Evolutionary conservation across 139 green algal genomes (phyloP), one percentile per base, ranked within the genome.

Genomic region (Chlamydomonas eustigma): DNA sequence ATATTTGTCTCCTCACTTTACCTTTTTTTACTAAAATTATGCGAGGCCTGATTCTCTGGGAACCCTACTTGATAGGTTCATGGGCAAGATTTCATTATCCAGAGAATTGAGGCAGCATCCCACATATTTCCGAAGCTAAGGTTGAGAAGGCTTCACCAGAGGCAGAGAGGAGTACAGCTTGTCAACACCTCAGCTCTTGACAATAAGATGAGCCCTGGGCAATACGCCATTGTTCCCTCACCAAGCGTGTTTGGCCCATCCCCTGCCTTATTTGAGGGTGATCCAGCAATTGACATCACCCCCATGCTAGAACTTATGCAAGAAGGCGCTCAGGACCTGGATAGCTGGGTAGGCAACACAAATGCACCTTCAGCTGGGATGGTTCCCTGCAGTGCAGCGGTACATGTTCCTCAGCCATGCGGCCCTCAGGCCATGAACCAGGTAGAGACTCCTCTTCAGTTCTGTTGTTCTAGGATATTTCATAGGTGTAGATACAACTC

Each of bases 101-200:
- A 72, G 28, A 5, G 65, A 5, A n/a, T 31, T 25, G 65, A 72
- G 31, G 32, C 65, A 18, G 28, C 32, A 4, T n/a, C 65, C 28
- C 32, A 72, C 22, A 39, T 72, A 4, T 72, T 72, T 31, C 65
- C 65, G 4, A 72, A 72, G 65, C 65, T 72, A 12, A 33, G 65
- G 4, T 34, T 44, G 28, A 33, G 65, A 33, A 44, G 22, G 65
- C 65, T 72, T 18, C 65, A 72, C 65, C 33, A 39, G 65, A 33
- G 65, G 33, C 22, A 5, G 28, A 4, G 8, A 12, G 4, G 44
- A 33, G 4, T 68, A 25, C 44, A 58, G 18, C 22, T 25, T 25
- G 8, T 31, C 12, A 58, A 58, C 44, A 12, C 44, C 12, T 12
- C 22, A 22, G 44, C 22, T 58, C 44, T 12, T 58, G 12, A 28